These are phyloP conservation scores for Ustilago tritici DNA, from an alignment of 1,284 basidiomycete species.

Conservation along the genomic window DNA sequence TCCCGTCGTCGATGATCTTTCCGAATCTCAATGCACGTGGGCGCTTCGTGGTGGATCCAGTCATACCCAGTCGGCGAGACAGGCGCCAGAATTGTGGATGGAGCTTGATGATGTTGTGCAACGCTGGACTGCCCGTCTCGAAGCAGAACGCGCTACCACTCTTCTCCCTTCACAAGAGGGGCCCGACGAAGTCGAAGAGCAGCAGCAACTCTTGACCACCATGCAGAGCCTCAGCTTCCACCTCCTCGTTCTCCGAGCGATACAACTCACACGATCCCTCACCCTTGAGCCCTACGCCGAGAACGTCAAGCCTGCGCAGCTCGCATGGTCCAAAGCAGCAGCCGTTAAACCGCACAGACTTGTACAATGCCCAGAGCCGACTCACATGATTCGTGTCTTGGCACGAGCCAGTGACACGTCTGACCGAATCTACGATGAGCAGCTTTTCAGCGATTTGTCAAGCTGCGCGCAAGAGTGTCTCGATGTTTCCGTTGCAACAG, in stretches of 20 bases:
- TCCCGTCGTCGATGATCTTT: slow-evolving; percentile 20
- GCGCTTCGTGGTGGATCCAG: not conserved
- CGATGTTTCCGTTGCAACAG: slow-evolving; percentile 5
- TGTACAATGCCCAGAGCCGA: slow-evolving; percentile 3
- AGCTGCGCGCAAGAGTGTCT: not conserved
- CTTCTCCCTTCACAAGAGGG: slow-evolving; percentile 1
- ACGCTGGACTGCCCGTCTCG: slow-evolving; percentile 18
- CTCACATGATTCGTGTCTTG: slow-evolving; percentile 8
- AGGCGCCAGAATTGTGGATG: slow-evolving; percentile 29
- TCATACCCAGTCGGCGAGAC: not conserved
- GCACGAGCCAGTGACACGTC: slow-evolving; percentile 1
- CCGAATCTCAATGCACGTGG: slow-evolving; percentile 23
- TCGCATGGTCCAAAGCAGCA: slow-evolving; percentile 15
- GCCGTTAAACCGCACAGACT: not conserved
- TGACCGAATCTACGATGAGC: slow-evolving; percentile 12
- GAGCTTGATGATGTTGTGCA: slow-evolving; percentile 22
- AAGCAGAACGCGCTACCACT: not conserved
- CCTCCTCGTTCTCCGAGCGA: slow-evolving; percentile 12
- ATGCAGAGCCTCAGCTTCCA: slow-evolving; percentile 13
- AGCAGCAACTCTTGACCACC: slow-evolving; percentile 1
- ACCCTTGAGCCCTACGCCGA: slow-evolving; percentile 29
- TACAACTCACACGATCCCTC: slow-evolving; percentile 23
- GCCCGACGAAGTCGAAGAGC: slow-evolving; percentile 33
- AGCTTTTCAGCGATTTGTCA: slow-evolving; percentile 13
- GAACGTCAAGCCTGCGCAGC: slow-evolving; percentile 15